Base-by-base conservation (phyloP, 2,329 filamentous ascomycete genomes). In the Diaporthe sp. region DNA sequence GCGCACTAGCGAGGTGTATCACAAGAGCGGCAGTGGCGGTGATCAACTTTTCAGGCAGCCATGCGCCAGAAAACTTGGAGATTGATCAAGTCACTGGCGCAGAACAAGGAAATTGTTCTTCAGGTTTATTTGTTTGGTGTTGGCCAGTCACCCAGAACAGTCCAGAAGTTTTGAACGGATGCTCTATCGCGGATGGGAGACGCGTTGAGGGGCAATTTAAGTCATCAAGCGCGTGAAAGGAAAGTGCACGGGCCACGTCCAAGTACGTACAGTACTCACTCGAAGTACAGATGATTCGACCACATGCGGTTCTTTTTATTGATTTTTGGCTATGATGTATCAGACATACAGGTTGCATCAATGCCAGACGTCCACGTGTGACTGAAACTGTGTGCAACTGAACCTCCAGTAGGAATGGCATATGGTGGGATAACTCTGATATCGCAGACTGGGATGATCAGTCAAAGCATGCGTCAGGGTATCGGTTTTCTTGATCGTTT, bases 161-260 rank as follows among this genome's bases (percentile, higher is more conserved):
- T 42, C 49, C 25, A 37, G 42, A n/a, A 49, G 19, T 15, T 67
- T 37, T n/a, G 6, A n/a, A n/a, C 13, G 46, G 34, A 19, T 17
- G 12, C 28, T 37, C 31, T 9, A 44, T 19, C 3, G n/a, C 44
- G n/a, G 10, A 19, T 15, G 49, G 58, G 49, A 65, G 58, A 65
- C 71, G 71, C 71, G 71, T 65, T 65, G 46, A 65, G 71, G 58
- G 51, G 53, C 68, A 71, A 59, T 28, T 61, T 22, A 51, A 46
- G 31, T 55, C 58, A 10, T 57, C n/a, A 42, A 57, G 46, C 71
- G 58, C 49, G 71, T 73, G 46, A 51, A 44, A 44, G 58, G 58
- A 4, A 57, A 22, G 37, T n/a, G 65, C 71, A 73, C 71, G 58
- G 71, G 31, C 71, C 71, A 73, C 37, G 2, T n/a, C 17, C 12